phyloP scores from a whole-genome alignment of 2,329 filamentous ascomycete species.

The Gnomoniopsis sp. region DNA sequence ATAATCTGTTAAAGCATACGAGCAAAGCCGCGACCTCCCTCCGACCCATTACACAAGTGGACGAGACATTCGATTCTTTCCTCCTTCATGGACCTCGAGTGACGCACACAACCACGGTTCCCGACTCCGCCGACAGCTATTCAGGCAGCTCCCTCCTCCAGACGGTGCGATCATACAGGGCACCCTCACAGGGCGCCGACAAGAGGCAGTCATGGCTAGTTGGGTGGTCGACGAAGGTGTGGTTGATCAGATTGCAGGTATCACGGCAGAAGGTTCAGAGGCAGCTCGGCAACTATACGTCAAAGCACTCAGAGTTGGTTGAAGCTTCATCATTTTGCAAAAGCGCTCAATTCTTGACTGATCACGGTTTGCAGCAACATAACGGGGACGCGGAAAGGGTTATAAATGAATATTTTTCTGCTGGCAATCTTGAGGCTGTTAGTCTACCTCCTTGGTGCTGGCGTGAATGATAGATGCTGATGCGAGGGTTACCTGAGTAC shows the following conservation, averaged over 20 bases:
- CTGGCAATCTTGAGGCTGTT: neutral
- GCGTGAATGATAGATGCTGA: neutral
- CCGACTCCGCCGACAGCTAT: neutral
- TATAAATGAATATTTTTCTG: neutral
- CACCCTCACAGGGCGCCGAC: neutral
- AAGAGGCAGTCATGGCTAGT: neutral
- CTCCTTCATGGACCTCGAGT: neutral
- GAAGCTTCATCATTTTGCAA: neutral
- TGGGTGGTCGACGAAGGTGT: neutral
- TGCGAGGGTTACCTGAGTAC: constrained; percentile 17
- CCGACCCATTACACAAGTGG: neutral
- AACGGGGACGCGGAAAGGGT: neutral
- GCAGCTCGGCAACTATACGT: neutral
- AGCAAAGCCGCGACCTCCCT: neutral
- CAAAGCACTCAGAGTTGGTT: neutral
- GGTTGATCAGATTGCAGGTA: constrained; percentile 5
- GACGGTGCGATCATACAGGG: neutral
- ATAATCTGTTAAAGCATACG: neutral
- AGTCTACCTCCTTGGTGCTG: neutral
- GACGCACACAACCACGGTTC: neutral
- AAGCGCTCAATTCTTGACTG: neutral
- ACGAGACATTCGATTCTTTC: neutral
- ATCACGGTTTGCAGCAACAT: neutral
- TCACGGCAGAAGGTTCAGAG: neutral
- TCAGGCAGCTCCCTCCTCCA: neutral